Evolutionary conservation across 2,329 filamentous ascomycete genomes (phyloP), one percentile per base, ranked within the genome.

Genomic region (Penicillium psychrosexuale): DNA sequence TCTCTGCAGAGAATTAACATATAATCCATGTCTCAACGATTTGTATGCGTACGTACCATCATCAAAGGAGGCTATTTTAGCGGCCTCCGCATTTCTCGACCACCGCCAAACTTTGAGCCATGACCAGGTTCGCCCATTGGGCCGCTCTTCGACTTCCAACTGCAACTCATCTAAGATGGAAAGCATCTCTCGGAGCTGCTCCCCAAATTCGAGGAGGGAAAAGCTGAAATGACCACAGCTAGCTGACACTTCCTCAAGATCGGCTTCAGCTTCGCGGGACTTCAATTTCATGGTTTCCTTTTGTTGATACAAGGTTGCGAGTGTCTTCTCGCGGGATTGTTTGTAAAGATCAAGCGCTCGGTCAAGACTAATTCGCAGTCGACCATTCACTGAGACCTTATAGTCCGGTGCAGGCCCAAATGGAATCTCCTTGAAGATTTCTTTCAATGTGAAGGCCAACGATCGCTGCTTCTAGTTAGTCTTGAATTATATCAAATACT

Each of bases 221-320:
- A 94, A 97, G 68, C 90, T 93, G 69, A 97, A 99, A 73, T 97
- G 92, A 0, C 94, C 93, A 67, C 94, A 99, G 53, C 92, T 95
- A n/a, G 94, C 93, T 38, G 93, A 92, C 11, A 97, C 92, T 72
- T 99, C 94, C 71, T 99, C 94, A 54, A 96, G 91, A 71, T 97
- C 94, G 2, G 93, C 94, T 68, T 95, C 88, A 8, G 93, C 82
- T 58, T 88, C 88, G 49, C 90, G 81, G 0, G 88, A 86, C 45
- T 85, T 82, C 3, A 85, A 78, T 55, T 84, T 64, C 58, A 69
- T 84, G 37, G 91, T 79, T 63, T 91, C 86, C 57, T 91, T 91
- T 48, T 84, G 89, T 59, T 83, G 85, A 72, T 99, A 97, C 0
- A 99, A 80, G 54, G 88, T 82, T 53, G 86, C 81, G 7, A 99